phyloP scores from a whole-genome alignment of 2,329 filamentous ascomycete genomes.

The Sarocladium brachiariae region DNA sequence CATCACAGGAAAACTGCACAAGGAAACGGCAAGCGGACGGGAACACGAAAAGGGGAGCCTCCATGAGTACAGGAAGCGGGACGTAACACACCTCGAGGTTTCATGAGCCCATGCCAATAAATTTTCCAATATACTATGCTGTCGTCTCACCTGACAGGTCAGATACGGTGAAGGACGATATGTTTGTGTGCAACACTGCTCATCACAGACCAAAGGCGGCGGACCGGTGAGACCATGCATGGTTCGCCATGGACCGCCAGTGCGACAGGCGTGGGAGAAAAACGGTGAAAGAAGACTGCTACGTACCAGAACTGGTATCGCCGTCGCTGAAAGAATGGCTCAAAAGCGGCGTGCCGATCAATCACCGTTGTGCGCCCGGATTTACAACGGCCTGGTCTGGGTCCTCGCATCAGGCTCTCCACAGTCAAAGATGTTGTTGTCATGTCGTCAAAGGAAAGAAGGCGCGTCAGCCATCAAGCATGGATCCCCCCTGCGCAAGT shows the following conservation, averaged over 20 bases:
- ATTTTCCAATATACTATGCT: neutral
- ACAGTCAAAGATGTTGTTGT: neutral
- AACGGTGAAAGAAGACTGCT: too few relatives aligned
- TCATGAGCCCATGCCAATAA: constrained; percentile 2
- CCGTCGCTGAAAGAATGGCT: too few relatives aligned
- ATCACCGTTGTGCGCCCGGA: neutral
- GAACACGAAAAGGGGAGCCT: neutral
- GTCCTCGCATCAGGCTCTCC: neutral
- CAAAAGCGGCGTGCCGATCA: neutral
- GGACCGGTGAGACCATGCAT: neutral
- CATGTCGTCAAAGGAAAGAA: neutral
- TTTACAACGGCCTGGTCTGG: neutral
- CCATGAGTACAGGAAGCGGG: neutral
- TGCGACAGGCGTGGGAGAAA: neutral
- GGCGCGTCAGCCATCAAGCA: neutral
- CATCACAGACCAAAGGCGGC: neutral
- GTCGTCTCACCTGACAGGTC: neutral
- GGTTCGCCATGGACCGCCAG: neutral
- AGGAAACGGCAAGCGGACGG: too few relatives aligned
- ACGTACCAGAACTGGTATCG: too few relatives aligned
- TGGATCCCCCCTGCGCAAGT: neutral
- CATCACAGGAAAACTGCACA: neutral
- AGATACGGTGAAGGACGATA: neutral
- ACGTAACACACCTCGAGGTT: neutral
- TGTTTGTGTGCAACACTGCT: neutral